These are phyloP conservation scores for Planoprotostelium fungivorum DNA, from an alignment of 78 protist genomes.

Conservation along the genomic window DNA sequence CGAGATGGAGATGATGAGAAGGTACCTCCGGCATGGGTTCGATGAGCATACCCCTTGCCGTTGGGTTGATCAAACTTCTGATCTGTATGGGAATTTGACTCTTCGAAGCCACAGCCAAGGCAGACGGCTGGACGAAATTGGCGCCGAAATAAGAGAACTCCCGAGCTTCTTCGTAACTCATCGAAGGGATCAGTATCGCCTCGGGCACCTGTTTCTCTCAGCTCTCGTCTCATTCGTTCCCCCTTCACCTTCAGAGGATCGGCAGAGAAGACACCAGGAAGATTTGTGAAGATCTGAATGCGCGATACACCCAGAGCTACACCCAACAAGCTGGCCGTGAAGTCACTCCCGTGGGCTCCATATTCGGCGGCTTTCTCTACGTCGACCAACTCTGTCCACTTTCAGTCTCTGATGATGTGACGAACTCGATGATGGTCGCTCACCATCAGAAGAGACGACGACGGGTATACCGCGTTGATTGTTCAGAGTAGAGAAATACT, in stretches of 20 bases:
- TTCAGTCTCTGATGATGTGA: not conserved
- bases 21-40: not conserved
- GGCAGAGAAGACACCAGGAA: not conserved
- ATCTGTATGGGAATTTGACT: not conserved
- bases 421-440: not conserved
- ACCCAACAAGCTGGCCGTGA: not conserved
- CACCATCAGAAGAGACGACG: not conserved
- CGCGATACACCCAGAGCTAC: not conserved
- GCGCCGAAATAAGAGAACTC: not conserved
- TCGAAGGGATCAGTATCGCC: not conserved
- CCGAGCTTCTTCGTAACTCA: not conserved
- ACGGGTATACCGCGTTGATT: not conserved
- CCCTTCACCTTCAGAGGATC: not conserved
- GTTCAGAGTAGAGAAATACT: not conserved
- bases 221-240: not conserved
- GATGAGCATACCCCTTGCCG: not conserved
- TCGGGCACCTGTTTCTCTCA: not conserved
- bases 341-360: not conserved
- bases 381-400: not conserved
- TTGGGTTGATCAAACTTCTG: not conserved
- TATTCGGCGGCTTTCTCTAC: not conserved
- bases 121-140: not conserved
- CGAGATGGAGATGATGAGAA: not conserved
- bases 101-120: not conserved
- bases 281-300: not conserved